These are phyloP conservation scores for Urochloa ruziziensis DNA, from an alignment of 176 grass and related monocot genomes.

Conservation along the genomic window DNA sequence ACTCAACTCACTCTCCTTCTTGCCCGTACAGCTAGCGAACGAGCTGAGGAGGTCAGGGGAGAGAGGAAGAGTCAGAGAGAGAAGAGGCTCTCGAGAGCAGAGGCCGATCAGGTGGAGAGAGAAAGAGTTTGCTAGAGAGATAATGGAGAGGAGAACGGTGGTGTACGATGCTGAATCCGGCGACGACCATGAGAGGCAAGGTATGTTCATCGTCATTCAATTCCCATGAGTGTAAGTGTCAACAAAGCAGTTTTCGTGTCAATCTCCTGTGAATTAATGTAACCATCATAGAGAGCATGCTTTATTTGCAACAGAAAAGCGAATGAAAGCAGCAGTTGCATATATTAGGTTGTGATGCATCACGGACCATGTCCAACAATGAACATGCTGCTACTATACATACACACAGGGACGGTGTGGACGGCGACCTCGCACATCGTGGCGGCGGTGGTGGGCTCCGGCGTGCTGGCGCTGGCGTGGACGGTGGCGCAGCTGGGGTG, in stretches of 20 bases:
- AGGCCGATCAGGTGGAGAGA: no score
- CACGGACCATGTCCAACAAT: no score
- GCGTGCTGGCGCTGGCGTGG: conserved; percentile 88
- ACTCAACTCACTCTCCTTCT: conserved; percentile 15
- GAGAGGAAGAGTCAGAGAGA: neutral
- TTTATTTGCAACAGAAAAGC: no score
- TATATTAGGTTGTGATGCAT: no score
- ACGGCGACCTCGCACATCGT: conserved; percentile 86
- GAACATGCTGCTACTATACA: no score
- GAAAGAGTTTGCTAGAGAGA: neutral
- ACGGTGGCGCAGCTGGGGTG: conserved; percentile 93
- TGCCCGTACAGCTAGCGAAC: neutral
- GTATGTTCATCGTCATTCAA: conserved; percentile 19
- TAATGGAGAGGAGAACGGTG: conserved; percentile 59
- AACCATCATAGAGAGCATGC: no score
- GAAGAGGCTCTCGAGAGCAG: no score
- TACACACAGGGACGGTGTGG: conserved; percentile 81
- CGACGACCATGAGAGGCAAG: conserved; percentile 78
- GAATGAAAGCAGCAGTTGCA: no score
- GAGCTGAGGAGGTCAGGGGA: neutral
- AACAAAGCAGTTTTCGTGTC: no score
- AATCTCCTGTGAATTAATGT: no score
- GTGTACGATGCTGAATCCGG: conserved; percentile 54
- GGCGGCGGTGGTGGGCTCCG: conserved; percentile 86
- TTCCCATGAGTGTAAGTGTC: neutral